phyloP scores from a whole-genome alignment of 2,329 filamentous ascomycete genomes.

The Ophiostoma perfectum region DNA sequence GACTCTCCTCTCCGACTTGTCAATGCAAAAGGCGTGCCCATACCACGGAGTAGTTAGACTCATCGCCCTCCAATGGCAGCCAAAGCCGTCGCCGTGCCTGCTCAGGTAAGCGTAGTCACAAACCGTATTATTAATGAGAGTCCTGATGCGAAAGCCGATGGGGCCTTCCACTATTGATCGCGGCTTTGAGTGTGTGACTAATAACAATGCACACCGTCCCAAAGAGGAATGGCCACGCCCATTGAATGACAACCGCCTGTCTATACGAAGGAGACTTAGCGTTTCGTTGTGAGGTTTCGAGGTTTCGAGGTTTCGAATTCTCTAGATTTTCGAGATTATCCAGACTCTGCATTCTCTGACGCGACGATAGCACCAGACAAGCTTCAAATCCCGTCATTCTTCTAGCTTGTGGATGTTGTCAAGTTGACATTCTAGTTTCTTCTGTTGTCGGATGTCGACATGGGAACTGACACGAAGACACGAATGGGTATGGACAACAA shows the following conservation, averaged over 20 bases:
- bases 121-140: neutral
- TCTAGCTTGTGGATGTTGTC: neutral
- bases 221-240: conserved; percentile 24
- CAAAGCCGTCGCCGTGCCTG: neutral
- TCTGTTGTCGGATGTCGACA: neutral
- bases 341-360: neutral
- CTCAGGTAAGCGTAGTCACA: neutral
- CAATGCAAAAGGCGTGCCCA: neutral
- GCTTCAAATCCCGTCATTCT: neutral
- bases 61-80: too few species aligned
- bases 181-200: conserved; percentile 33
- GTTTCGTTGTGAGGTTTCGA: neutral
- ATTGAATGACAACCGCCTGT: conserved; percentile 20
- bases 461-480: neutral
- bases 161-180: neutral
- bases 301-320: too few species aligned
- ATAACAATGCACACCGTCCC: conserved; percentile 15
- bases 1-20: neutral
- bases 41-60: neutral
- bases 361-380: conserved; percentile 5
- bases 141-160: neutral
- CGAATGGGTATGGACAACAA: neutral
- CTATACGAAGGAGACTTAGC: neutral
- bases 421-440: neutral
- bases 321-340: neutral